Conservation (phyloP, 768 basidiomycete genomes). For the Amanita fuliginea region DNA sequence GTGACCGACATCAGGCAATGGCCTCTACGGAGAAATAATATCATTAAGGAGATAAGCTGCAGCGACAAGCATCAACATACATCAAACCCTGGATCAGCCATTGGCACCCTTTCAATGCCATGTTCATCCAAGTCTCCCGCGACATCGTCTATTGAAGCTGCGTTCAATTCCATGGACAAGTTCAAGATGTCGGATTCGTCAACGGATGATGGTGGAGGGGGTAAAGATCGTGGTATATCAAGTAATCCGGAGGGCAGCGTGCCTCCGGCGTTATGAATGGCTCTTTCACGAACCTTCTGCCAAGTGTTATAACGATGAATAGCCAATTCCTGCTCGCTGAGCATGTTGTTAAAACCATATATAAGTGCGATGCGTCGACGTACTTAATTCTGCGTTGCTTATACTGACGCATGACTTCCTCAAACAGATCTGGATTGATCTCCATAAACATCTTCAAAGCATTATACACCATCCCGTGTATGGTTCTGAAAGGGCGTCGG, state of each 20-base stretch:
- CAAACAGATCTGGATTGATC: slow-evolving; percentile 94
- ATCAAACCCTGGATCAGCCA: slow-evolving; percentile 84
- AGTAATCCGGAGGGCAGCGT: slow-evolving; percentile 62
- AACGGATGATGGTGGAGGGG: slow-evolving; percentile 63
- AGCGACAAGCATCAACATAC: slow-evolving; percentile 33
- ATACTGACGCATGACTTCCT: slow-evolving; percentile 88
- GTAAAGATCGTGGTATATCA: slow-evolving; percentile 59
- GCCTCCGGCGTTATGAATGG: slow-evolving; percentile 59
- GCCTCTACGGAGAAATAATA: slow-evolving; percentile 32
- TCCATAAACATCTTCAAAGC: slow-evolving; percentile 99
- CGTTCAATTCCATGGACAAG: slow-evolving; percentile 81
- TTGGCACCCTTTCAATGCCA: slow-evolving; percentile 81
- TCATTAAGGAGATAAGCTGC: neutral
- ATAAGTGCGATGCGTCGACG: slow-evolving; percentile 21
- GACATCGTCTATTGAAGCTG: slow-evolving; percentile 68
- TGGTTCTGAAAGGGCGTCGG: slow-evolving; percentile 50
- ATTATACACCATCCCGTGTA: slow-evolving; percentile 99
- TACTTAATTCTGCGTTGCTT: slow-evolving; percentile 81
- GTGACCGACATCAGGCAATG: slow-evolving; percentile 52
- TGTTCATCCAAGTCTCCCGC: slow-evolving; percentile 66
- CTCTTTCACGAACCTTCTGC: slow-evolving; percentile 74
- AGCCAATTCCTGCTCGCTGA: slow-evolving; percentile 81
- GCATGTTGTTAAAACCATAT: neutral
- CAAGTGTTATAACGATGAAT: slow-evolving; percentile 82
- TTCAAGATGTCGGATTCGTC: slow-evolving; percentile 86